These are phyloP conservation scores for Chlamydomonas applanata DNA, from an alignment of 139 green algal species.

Conservation along the genomic window DNA sequence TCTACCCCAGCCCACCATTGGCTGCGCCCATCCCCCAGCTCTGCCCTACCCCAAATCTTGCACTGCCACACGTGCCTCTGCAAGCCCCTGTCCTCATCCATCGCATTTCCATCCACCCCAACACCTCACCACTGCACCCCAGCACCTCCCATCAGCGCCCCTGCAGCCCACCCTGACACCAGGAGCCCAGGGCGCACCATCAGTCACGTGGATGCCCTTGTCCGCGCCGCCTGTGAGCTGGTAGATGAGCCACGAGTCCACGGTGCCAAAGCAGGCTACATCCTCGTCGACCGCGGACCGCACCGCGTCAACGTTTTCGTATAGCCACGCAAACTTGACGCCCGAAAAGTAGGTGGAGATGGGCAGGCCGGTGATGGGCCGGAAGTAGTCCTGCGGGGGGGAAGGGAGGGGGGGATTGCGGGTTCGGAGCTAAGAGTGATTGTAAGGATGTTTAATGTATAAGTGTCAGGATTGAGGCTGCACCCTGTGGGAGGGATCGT, in stretches of 20 bases:
- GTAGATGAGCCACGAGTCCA: constrained; percentile 97
- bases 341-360: constrained; percentile 95
- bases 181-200: constrained; percentile 62
- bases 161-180: no score
- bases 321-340: constrained; percentile 93
- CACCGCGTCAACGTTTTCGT: constrained; percentile 81
- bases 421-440: neutral
- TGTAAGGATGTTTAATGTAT: no score
- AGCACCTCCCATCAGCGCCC: no score
- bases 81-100: no score
- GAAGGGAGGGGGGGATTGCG: neutral
- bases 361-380: constrained; percentile 82
- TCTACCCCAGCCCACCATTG: no score
- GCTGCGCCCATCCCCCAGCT: no score
- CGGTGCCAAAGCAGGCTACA: constrained; percentile 75
- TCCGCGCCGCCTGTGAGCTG: constrained; percentile 78
- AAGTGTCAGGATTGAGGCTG: no score
- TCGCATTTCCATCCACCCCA: no score
- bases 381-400: constrained; percentile 61
- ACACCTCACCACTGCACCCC: no score
- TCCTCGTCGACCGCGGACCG: constrained; percentile 31
- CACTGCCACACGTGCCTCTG: no score
- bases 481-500: no score
- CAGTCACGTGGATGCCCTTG: constrained; percentile 78
- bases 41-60: no score